phyloP scores from a whole-genome alignment of 441 rosid genomes.

The Capsella rubella region DNA sequence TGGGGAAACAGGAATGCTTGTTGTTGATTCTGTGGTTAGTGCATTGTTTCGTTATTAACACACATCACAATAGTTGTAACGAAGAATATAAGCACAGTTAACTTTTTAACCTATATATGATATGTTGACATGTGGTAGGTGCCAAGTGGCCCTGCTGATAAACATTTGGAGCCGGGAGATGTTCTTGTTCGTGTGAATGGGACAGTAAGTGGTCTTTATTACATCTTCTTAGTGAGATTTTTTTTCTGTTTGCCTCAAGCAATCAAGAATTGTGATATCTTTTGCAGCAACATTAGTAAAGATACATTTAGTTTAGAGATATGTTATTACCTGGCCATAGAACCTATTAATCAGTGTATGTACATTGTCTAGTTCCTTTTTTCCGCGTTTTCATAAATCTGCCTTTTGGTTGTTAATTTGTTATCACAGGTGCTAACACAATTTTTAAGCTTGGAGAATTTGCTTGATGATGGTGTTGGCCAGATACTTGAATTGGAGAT shows the following conservation, averaged over 20 bases:
- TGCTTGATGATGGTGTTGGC: conserved; percentile 85
- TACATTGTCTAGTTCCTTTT: conserved; percentile 8
- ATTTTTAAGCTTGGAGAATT: conserved; percentile 80
- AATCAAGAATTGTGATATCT: conserved; percentile 20
- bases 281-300: conserved; percentile 19
- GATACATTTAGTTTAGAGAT: conserved; percentile 8
- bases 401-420: conserved; percentile 30
- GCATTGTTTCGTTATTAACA: conserved; percentile 28
- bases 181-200: conserved; percentile 88
- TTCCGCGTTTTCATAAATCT: conserved; percentile 22
- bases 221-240: conserved; percentile 6
- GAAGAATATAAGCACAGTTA: conserved; percentile 9
- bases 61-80: conserved; percentile 3
- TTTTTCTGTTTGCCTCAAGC: conserved; percentile 21
- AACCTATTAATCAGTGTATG: conserved; percentile 26
- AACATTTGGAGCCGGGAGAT: conserved; percentile 91
- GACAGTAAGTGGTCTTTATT: conserved; percentile 61
- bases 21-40: conserved; percentile 87
- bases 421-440: conserved; percentile 83
- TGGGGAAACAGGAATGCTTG: conserved; percentile 95
- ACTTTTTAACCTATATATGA: conserved; percentile 9
- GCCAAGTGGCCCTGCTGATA: conserved; percentile 93
- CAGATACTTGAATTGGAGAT: conserved; percentile 69
- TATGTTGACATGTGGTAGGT: conserved; percentile 60
- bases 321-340: conserved; percentile 24